phyloP scores from a whole-genome alignment of 768 basidiomycete genomes.

The Pisolithus orientalis region DNA sequence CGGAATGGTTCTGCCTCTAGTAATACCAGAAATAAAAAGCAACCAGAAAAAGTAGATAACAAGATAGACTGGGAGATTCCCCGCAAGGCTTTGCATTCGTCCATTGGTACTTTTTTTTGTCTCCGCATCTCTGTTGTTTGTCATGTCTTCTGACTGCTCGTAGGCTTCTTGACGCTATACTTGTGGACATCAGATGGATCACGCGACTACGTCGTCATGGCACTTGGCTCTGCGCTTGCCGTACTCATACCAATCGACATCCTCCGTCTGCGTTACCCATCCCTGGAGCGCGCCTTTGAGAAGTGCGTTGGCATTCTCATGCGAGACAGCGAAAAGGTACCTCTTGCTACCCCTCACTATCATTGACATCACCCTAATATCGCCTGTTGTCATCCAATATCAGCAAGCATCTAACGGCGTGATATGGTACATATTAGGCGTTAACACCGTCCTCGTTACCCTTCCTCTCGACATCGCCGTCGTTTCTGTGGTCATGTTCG shows the following conservation, averaged over 20 bases:
- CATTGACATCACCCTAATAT: not conserved
- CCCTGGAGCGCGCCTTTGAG: slow-evolving; percentile 70
- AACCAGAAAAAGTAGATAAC: slow-evolving; percentile 20
- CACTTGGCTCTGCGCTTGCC: slow-evolving; percentile 60
- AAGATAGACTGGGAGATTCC: slow-evolving; percentile 85
- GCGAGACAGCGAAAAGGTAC: slow-evolving; percentile 81
- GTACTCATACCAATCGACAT: slow-evolving; percentile 70
- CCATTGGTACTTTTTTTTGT: slow-evolving; percentile 60
- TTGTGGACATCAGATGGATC: slow-evolving; percentile 48
- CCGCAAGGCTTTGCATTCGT: slow-evolving; percentile 79
- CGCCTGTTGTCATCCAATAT: not conserved
- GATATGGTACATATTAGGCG: slow-evolving; percentile 84
- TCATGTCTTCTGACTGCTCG: not conserved
- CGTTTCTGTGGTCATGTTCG: slow-evolving; percentile 85
- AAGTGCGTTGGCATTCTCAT: slow-evolving; percentile 72
- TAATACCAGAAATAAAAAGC: slow-evolving; percentile 10
- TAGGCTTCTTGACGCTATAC: slow-evolving; percentile 60
- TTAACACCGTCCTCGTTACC: slow-evolving; percentile 63
- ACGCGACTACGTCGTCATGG: slow-evolving; percentile 47
- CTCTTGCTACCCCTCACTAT: not conserved
- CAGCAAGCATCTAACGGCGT: slow-evolving; percentile 79
- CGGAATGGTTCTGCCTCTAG: slow-evolving; percentile 8
- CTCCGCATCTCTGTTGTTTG: not conserved
- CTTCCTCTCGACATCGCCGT: slow-evolving; percentile 86
- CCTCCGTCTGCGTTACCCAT: slow-evolving; percentile 58